These are phyloP conservation scores for Syzygium grande DNA, from an alignment of 345 rosid species.

Conservation along the genomic window DNA sequence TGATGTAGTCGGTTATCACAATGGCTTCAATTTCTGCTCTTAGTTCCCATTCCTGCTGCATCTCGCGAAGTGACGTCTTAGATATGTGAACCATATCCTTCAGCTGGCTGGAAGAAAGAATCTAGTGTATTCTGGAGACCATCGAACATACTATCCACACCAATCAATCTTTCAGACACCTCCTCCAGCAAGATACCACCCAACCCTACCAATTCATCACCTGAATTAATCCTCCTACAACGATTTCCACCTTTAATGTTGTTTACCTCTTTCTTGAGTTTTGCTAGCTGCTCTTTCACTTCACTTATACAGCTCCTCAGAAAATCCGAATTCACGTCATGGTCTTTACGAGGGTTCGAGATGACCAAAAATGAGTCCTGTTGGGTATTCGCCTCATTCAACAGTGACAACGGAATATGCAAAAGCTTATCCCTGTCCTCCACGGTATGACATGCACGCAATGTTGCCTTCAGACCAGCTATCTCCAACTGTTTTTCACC, in stretches of 20 bases:
- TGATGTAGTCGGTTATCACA: constrained; percentile 34
- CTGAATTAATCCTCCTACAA: constrained; percentile 18
- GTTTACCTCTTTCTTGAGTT: constrained; percentile 51
- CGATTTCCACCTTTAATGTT: constrained; percentile 25
- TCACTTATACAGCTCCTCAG: constrained; percentile 20
- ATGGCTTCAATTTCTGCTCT: constrained; percentile 35
- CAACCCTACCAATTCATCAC: constrained; percentile 33
- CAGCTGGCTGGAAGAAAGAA: constrained; percentile 20
- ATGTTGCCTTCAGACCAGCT: constrained; percentile 32
- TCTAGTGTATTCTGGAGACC: constrained; percentile 25
- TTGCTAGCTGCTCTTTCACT: constrained; percentile 40
- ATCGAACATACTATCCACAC: constrained; percentile 29
- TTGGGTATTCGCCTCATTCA: not conserved
- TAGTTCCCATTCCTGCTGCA: constrained; percentile 51
- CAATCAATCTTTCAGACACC: constrained; percentile 22
- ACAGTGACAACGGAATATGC: not conserved
- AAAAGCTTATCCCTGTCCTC: constrained; percentile 16
- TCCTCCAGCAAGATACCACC: constrained; percentile 30
- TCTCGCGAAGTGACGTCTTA: constrained; percentile 23
- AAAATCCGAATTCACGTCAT: constrained; percentile 9
- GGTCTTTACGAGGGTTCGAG: not conserved
- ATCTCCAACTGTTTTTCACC: constrained; percentile 59
- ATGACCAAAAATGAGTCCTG: not conserved
- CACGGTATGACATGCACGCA: constrained; percentile 17
- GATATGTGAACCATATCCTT: constrained; percentile 20